Conservation (phyloP, 2,329 filamentous ascomycete genomes). For the Pseudogymnoascus sp. region DNA sequence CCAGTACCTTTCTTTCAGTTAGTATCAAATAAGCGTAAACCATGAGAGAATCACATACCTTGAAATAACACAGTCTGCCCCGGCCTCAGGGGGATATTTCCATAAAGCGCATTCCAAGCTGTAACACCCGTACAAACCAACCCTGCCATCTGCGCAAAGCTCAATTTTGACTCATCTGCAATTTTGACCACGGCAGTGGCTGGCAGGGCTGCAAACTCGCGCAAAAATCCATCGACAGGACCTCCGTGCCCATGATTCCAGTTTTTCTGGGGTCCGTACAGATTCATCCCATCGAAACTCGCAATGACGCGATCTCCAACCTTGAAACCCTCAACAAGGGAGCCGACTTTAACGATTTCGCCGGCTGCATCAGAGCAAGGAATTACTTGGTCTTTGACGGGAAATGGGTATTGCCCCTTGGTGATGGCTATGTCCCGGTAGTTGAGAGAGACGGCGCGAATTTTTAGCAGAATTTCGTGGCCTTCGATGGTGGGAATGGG, state of each 20-base stretch:
- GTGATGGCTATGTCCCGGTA: constrained; percentile 29
- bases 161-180: constrained; percentile 39
- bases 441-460: constrained; percentile 28
- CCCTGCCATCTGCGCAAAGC: constrained; percentile 36
- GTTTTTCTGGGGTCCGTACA: constrained; percentile 19
- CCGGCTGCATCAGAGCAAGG: constrained; percentile 32
- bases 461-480: constrained; percentile 26
- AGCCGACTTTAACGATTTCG: constrained; percentile 27
- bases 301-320: constrained; percentile 29
- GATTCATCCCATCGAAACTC: constrained; percentile 18
- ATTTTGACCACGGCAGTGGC: constrained; percentile 32
- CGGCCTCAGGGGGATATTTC: constrained; percentile 32
- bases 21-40: neutral
- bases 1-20: constrained; percentile 33
- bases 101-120: constrained; percentile 41
- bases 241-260: constrained; percentile 22
- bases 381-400: constrained; percentile 28
- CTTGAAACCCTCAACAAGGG: constrained; percentile 20
- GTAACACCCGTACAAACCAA: constrained; percentile 39
- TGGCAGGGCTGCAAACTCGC: constrained; percentile 35
- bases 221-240: constrained; percentile 31
- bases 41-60: constrained; percentile 19
- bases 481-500: constrained; percentile 20
- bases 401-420: constrained; percentile 25
- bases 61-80: constrained; percentile 33